Percentiles rank a stretch among this genome's conserved stretches.
Evolutionary conservation across 345 rosid genomes (phyloP).

Genomic region (Geranium rotundifolium): DNA sequence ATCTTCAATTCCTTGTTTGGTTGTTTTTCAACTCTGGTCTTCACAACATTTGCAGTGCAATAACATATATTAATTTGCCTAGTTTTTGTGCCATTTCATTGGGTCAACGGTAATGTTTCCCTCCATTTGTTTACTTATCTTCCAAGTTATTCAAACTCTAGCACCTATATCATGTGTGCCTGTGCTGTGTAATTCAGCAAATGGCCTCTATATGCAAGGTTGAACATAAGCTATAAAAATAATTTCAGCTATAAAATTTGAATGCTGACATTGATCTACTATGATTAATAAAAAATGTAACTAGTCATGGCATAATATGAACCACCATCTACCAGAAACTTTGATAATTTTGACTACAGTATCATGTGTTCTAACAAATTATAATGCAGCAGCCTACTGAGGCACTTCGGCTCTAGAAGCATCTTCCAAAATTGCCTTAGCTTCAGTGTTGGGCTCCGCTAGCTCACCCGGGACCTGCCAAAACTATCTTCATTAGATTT

Average conservation of each 20-base stretch:
- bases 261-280: neutral
- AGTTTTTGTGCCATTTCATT: no score
- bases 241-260: neutral
- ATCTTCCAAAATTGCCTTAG: conserved; percentile 36
- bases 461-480: conserved; percentile 55
- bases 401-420: conserved; percentile 9
- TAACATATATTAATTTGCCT: no score
- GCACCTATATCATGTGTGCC: no score
- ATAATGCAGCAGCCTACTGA: neutral
- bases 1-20: conserved; percentile 13
- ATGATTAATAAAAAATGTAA: neutral
- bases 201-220: neutral
- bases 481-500: conserved; percentile 11
- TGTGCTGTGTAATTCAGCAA: neutral
- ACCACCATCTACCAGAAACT: neutral
- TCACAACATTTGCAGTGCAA: no score
- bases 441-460: conserved; percentile 54
- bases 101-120: no score
- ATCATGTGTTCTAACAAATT: neutral
- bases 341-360: neutral
- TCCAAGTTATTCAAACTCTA: no score
- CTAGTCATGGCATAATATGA: neutral
- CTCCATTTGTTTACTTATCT: no score
- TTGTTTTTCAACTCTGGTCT: no score
- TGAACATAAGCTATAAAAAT: neutral